Evolutionary conservation across 371 early-diverging fungal species (phyloP), one percentile per base, ranked within the genome.

Genomic region (Mortierella sp.): DNA sequence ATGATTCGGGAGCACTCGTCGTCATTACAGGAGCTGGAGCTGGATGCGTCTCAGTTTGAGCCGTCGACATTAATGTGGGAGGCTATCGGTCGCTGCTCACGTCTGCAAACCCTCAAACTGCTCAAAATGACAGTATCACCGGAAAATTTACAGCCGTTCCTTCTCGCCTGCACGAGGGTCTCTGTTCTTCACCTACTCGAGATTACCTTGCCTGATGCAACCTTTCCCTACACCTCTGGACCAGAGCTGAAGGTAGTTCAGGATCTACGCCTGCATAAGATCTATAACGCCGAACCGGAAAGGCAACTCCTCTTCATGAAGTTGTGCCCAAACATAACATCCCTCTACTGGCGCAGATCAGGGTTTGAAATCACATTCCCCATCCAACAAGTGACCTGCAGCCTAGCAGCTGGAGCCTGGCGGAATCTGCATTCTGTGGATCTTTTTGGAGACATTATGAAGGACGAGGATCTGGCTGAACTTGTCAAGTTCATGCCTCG

Each of bases 1-100:
- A 63, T 63, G 63, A 63, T 63, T 8, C 63, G 18, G 35, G 63
- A 63, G 21, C 63, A 63, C 35, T 63, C 63, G 6, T 63, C 63
- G 1, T 63, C 63, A 2, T 35, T 63, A 8, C 63, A 63, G 63
- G 35, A 63, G 2, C 35, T 63, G 18, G 63, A 63, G 18, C 32
- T 63, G 38, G 63, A 63, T 7, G 35, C 63, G 21, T 63, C 7
- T 35, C 35, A 32, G 4, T 63, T 63, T 63, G 63, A 63, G 18
- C 63, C 63, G 7, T 63, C 63, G 2, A 14, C 63, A 16, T 18
- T 63, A 2, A 63, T 63, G 63, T 63, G 63, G 63, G 18, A 63
- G 63, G 63, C 63, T 6, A 63, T 63, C 32, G 38, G 35, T 63
- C 63, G 38, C 6, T 63, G 63, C 32, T 63, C 63, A 16, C 63